A percentile compares a stretch with the other conserved stretches of the same genome.
phyloP scores from a whole-genome alignment of 805 yeast genomes.

The Kluyveromyces starmeri region DNA sequence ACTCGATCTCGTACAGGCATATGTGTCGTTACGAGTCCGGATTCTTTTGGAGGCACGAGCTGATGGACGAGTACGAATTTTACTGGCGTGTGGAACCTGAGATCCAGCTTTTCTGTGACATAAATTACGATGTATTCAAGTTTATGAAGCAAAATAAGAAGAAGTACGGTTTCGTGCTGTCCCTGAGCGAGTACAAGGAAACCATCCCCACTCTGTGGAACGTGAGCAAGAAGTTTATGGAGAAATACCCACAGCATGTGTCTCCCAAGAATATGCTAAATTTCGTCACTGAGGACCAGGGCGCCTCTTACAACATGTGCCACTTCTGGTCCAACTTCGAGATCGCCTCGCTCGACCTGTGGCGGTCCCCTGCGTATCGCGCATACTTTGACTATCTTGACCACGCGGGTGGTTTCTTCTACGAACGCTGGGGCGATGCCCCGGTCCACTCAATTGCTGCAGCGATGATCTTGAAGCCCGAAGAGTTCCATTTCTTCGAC shows the following conservation, averaged over 20 bases:
- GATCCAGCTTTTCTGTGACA: constrained; percentile 50
- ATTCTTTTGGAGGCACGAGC: constrained; percentile 54
- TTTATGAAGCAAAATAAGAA: constrained; percentile 46
- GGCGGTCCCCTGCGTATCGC: constrained; percentile 48
- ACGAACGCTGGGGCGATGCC: constrained; percentile 92
- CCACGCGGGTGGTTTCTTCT: constrained; percentile 65
- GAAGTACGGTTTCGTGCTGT: constrained; percentile 57
- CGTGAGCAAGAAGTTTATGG: constrained; percentile 40
- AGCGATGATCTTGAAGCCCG: constrained; percentile 45
- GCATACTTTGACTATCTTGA: constrained; percentile 58
- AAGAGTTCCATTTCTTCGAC: constrained; percentile 59
- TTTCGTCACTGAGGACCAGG: constrained; percentile 57
- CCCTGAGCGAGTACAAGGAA: constrained; percentile 51
- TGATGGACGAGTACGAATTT: constrained; percentile 51
- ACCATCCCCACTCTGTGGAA: constrained; percentile 62
- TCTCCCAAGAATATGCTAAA: constrained; percentile 44
- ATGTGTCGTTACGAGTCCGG: constrained; percentile 48
- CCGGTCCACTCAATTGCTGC: constrained; percentile 81
- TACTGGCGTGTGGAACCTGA: constrained; percentile 78
- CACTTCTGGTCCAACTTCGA: constrained; percentile 83
- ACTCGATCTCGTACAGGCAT: constrained; percentile 53
- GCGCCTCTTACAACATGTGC: constrained; percentile 59
- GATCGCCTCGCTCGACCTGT: constrained; percentile 62
- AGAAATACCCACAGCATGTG: constrained; percentile 33
- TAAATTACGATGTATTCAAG: constrained; percentile 53